phyloP scores from a whole-genome alignment of 2,329 filamentous ascomycete genomes.

The Phymatotrichopsis omnivora region DNA sequence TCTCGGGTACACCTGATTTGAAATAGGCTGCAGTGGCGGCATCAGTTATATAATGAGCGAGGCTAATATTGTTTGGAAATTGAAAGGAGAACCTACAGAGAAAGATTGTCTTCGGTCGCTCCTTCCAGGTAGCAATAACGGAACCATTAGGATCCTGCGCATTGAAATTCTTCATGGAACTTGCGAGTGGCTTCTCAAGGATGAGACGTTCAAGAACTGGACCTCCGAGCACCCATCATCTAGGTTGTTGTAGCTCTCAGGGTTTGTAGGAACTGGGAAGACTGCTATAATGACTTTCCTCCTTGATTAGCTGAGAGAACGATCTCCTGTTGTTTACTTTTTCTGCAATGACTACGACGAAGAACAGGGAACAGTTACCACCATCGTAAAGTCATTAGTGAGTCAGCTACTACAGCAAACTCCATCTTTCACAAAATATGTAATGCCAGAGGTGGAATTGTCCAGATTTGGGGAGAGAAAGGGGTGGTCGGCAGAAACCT shows the following conservation, averaged over 20 bases:
- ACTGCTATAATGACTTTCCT: slow-evolving; percentile 5
- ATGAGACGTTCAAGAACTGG: slow-evolving; percentile 1
- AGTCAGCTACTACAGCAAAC: slow-evolving; percentile 7
- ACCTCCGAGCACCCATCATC: not conserved
- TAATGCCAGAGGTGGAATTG: slow-evolving; percentile 1
- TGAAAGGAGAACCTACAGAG: too few species aligned
- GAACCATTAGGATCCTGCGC: not conserved
- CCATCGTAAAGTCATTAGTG: slow-evolving; percentile 6
- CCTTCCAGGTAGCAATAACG: slow-evolving; percentile 2
- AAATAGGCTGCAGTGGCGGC: too few species aligned
- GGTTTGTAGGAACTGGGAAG: slow-evolving; percentile 8
- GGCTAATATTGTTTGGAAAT: too few species aligned
- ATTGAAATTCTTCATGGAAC: not conserved
- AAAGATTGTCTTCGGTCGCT: slow-evolving; percentile 2
- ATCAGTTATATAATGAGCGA: too few species aligned
- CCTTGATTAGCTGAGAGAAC: not conserved
- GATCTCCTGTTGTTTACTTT: not conserved
- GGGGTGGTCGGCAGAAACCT: slow-evolving; percentile 1
- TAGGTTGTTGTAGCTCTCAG: not conserved
- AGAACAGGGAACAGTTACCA: not conserved
- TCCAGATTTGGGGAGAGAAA: not conserved
- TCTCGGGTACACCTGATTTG: too few species aligned
- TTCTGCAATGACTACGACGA: slow-evolving; percentile 7
- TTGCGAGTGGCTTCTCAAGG: slow-evolving; percentile 3
- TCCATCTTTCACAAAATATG: not conserved